Conservation (phyloP, 306 rosid species). For the Sechiopsis laciniata region DNA sequence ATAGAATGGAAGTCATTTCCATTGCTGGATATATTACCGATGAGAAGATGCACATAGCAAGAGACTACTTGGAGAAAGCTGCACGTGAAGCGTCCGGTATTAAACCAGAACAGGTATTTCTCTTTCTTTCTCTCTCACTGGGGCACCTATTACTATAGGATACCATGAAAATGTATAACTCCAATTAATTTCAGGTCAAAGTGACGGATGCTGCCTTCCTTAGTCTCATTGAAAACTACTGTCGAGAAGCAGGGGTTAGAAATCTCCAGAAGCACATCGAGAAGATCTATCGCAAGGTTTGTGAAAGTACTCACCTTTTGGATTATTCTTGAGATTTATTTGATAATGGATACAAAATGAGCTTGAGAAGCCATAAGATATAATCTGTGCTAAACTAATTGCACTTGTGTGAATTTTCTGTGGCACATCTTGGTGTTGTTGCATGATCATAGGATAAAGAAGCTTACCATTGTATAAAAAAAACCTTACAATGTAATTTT, state of each 20-base stretch:
- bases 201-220: slow-evolving; percentile 85
- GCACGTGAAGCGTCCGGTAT: slow-evolving; percentile 95
- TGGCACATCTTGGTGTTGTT: neutral
- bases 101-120: slow-evolving; percentile 64
- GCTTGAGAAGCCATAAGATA: neutral
- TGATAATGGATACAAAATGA: no score
- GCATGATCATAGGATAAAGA: neutral
- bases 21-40: slow-evolving; percentile 95
- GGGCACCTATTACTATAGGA: neutral
- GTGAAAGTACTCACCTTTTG: slow-evolving; percentile 14
- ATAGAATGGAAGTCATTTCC: slow-evolving; percentile 92
- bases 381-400: neutral
- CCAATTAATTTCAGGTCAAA: slow-evolving; percentile 54
- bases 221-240: slow-evolving; percentile 74
- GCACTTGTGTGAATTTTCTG: neutral
- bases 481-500: slow-evolving; percentile 19
- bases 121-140: slow-evolving; percentile 24
- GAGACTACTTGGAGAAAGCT: slow-evolving; percentile 89
- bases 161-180: slow-evolving; percentile 10
- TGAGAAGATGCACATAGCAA: slow-evolving; percentile 97
- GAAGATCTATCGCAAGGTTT: slow-evolving; percentile 89
- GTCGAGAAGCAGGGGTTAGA: slow-evolving; percentile 88
- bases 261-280: slow-evolving; percentile 96
- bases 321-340: slow-evolving; percentile 8
- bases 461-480: slow-evolving; percentile 7